phyloP scores from a whole-genome alignment of 2,329 filamentous ascomycete species.

The Alternaria metachromatica region DNA sequence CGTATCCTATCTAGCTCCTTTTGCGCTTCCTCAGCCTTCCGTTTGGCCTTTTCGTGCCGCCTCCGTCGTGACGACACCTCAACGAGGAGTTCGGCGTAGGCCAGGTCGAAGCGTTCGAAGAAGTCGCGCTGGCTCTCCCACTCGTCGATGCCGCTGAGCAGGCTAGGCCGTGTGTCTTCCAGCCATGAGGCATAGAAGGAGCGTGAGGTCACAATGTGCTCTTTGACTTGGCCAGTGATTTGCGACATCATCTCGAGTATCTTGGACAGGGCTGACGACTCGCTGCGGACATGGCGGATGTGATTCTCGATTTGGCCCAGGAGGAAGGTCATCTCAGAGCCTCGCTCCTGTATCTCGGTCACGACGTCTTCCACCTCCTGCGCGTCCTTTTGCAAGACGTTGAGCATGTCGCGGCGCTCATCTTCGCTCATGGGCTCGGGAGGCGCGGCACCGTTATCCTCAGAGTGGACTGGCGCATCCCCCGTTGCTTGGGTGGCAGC shows the following conservation, averaged over 20 bases:
- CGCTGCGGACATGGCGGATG: constrained; percentile 62
- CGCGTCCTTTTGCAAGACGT: constrained; percentile 76
- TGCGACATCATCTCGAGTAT: constrained; percentile 72
- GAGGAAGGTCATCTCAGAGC: constrained; percentile 77
- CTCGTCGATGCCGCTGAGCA: constrained; percentile 72
- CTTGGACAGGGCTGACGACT: constrained; percentile 65
- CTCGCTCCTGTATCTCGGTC: constrained; percentile 73
- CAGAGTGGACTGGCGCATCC: constrained; percentile 40
- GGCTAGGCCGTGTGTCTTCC: constrained; percentile 72
- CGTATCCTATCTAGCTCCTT: constrained; percentile 78
- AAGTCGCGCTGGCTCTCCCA: constrained; percentile 80
- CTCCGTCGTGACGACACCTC: constrained; percentile 79
- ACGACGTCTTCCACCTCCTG: constrained; percentile 68
- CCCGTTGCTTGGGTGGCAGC: constrained; percentile 54
- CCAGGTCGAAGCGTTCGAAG: constrained; percentile 84
- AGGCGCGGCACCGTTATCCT: constrained; percentile 48
- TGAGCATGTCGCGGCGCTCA: constrained; percentile 83
- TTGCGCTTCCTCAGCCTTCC: constrained; percentile 78
- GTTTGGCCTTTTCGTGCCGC: constrained; percentile 75
- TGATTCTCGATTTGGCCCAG: constrained; percentile 69
- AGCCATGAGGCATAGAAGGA: constrained; percentile 71
- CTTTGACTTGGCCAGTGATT: constrained; percentile 69
- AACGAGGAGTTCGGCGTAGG: constrained; percentile 83
- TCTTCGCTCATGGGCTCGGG: constrained; percentile 75
- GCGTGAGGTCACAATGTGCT: constrained; percentile 68